phyloP scores from a whole-genome alignment of 2,329 filamentous ascomycete genomes.

The Aspergillus texensis region DNA sequence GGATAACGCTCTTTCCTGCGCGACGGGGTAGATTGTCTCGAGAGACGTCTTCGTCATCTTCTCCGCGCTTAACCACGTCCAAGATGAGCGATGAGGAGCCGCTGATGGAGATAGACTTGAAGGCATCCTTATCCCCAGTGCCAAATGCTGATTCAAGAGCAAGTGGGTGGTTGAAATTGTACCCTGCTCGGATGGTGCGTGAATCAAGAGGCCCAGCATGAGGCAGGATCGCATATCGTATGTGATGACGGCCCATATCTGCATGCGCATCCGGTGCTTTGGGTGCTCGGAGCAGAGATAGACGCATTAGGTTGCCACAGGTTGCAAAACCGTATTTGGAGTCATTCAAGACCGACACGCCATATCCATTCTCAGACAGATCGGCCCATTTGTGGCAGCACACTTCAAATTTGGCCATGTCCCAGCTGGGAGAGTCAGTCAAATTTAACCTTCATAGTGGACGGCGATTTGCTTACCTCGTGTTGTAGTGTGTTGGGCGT shows the following conservation, averaged over 20 bases:
- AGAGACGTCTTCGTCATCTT: conserved; percentile 73
- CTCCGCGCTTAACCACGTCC: conserved; percentile 91
- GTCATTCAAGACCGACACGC: conserved; percentile 91
- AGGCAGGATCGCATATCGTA: conserved; percentile 88
- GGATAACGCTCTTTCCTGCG: conserved; percentile 75
- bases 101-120: conserved; percentile 66
- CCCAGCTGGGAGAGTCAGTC: conserved; percentile 62
- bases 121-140: conserved; percentile 24
- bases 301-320: conserved; percentile 82
- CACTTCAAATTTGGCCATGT: conserved; percentile 97
- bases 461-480: conserved; percentile 57
- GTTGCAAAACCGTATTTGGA: conserved; percentile 96
- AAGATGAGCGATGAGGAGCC: conserved; percentile 72
- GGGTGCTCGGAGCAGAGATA: conserved; percentile 81
- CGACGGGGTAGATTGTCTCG: conserved; percentile 64
- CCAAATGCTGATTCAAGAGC: conserved; percentile 52
- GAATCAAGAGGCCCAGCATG: conserved; percentile 73
- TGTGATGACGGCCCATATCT: conserved; percentile 87
- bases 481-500: conserved; percentile 97
- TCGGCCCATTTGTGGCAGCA: conserved; percentile 96
- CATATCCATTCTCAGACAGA: conserved; percentile 82
- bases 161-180: conserved; percentile 87
- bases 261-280: conserved; percentile 93
- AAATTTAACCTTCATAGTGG: neutral
- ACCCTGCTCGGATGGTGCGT: conserved; percentile 77